These are phyloP conservation scores for Pyrenophora graminea DNA, from an alignment of 2,329 filamentous ascomycete species.

Conservation along the genomic window DNA sequence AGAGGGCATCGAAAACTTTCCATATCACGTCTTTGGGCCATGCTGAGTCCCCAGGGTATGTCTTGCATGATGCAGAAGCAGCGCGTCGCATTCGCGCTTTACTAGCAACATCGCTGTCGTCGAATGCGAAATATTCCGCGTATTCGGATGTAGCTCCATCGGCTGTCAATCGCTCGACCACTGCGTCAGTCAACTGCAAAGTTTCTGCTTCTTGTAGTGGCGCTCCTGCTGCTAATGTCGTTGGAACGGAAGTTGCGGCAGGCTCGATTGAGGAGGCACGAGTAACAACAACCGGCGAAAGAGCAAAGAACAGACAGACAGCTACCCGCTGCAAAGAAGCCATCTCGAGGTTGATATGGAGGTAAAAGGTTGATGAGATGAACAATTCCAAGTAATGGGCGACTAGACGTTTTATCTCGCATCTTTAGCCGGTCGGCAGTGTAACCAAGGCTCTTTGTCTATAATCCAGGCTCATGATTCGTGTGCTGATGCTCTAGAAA, in stretches of 20 bases:
- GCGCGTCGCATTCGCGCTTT: not conserved
- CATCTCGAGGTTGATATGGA: not conserved
- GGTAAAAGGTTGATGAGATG: no score
- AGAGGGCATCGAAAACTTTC: constrained; percentile 18
- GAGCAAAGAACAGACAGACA: not conserved
- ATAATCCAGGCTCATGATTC: no score
- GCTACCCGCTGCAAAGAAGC: not conserved
- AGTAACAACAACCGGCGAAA: not conserved
- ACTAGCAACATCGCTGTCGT: not conserved
- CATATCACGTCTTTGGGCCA: constrained; percentile 20
- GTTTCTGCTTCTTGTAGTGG: constrained; percentile 6
- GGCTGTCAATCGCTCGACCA: not conserved
- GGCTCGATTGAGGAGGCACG: constrained; percentile 3
- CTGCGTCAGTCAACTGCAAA: constrained; percentile 5
- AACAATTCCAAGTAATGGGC: not conserved
- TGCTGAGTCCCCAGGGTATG: constrained; percentile 17
- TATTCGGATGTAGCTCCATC: not conserved
- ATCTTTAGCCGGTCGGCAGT: no score
- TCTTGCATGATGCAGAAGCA: constrained; percentile 16
- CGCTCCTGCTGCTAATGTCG: not conserved
- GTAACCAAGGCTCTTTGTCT: no score
- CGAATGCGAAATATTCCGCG: constrained; percentile 7
- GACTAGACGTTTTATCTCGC: not conserved
- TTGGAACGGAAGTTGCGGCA: constrained; percentile 3
- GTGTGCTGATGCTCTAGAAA: no score